Percentiles rank a stretch among this genome's conserved stretches.
Evolutionary conservation across 2,329 filamentous ascomycete species (phyloP).

Genomic region (Botrytis galanthina): DNA sequence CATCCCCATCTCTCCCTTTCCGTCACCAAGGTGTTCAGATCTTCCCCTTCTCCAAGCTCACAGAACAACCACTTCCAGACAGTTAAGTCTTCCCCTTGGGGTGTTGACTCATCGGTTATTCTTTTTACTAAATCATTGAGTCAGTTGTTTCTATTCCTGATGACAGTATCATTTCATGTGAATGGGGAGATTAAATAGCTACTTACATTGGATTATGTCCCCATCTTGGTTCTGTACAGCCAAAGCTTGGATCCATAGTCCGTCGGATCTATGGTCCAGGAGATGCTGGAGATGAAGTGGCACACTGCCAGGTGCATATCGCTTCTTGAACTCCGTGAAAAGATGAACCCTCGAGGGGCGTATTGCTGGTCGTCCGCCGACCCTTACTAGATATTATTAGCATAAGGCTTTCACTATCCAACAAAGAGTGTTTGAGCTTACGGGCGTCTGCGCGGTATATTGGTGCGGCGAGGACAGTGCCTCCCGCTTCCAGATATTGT

Average conservation of each 20-base stretch:
- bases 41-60: neutral
- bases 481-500: constrained; percentile 5
- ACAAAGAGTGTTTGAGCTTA: neutral
- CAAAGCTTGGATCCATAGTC: neutral
- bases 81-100: neutral
- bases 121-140: neutral
- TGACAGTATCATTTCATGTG: neutral
- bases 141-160: neutral
- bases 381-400: neutral
- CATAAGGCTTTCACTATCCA: neutral
- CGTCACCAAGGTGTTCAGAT: neutral
- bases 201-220: neutral
- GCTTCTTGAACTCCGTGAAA: neutral
- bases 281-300: neutral
- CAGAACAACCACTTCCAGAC: constrained; percentile 8
- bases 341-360: neutral
- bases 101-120: neutral
- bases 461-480: neutral
- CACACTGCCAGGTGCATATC: neutral
- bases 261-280: neutral
- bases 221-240: neutral
- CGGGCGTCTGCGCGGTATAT: neutral
- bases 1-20: neutral
- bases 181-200: neutral
- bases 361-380: neutral